phyloP scores from a whole-genome alignment of 345 rosid genomes.

The Conringia planisiliqua region DNA sequence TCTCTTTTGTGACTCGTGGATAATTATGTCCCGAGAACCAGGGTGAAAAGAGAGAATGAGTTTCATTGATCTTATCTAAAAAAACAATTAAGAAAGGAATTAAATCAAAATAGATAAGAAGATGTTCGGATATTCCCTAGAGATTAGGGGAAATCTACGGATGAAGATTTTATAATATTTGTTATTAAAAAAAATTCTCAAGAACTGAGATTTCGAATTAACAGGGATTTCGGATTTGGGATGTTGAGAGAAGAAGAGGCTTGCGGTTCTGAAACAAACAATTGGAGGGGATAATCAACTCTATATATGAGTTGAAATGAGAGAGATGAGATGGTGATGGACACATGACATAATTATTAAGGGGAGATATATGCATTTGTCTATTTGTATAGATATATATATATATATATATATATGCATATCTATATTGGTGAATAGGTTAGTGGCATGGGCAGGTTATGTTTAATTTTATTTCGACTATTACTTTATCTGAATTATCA shows the following conservation, averaged over 20 bases:
- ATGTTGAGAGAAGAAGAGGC: slow-evolving; percentile 12
- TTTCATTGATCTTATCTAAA: slow-evolving; percentile 30
- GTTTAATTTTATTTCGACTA: not conserved
- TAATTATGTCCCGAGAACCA: slow-evolving; percentile 20
- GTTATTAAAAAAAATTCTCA: not conserved
- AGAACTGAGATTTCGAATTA: not conserved
- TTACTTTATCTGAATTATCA: not conserved
- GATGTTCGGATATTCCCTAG: slow-evolving; percentile 22
- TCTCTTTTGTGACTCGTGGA: slow-evolving; percentile 14
- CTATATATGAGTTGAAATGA: slow-evolving; percentile 13
- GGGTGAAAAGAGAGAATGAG: slow-evolving; percentile 28
- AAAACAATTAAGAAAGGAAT: not conserved
- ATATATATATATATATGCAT: too few relatives aligned
- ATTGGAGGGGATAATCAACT: slow-evolving; percentile 10
- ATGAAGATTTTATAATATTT: slow-evolving; percentile 6
- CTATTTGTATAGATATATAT: slow-evolving; percentile 1
- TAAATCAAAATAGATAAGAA: slow-evolving; percentile 14
- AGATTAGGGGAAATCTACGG: slow-evolving; percentile 11
- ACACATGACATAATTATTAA: slow-evolving; percentile 10
- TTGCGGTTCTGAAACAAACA: slow-evolving; percentile 23
- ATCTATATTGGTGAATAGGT: not conserved
- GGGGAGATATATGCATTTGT: not conserved
- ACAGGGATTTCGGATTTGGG: not conserved
- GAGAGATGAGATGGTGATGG: slow-evolving; percentile 22
- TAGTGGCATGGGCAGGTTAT: slow-evolving; percentile 5